phyloP scores from a whole-genome alignment of 208 protist genomes.

The Acanthamoeba healyi region DNA sequence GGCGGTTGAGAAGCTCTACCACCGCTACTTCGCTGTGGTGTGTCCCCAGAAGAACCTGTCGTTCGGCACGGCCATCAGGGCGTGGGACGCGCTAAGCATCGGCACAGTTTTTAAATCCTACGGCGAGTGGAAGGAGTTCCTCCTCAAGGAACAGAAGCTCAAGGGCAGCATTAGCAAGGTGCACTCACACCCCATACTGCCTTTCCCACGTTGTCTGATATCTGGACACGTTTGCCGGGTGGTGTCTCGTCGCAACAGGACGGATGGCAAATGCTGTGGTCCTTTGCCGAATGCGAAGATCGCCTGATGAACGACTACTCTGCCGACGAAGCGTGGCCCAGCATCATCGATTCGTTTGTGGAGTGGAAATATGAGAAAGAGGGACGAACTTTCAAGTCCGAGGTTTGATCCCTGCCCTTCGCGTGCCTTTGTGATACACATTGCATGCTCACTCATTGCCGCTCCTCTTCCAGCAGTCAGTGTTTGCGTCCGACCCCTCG shows the following conservation, averaged over 20 bases:
- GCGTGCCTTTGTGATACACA: not conserved
- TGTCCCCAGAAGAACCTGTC: not conserved
- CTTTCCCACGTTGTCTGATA: no score
- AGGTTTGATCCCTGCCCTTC: not conserved
- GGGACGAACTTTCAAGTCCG: not conserved
- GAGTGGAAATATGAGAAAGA: slow-evolving; percentile 49
- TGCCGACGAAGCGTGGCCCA: slow-evolving; percentile 16
- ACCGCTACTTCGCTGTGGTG: slow-evolving; percentile 9
- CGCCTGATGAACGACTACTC: not conserved
- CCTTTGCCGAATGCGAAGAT: slow-evolving; percentile 3
- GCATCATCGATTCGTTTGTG: slow-evolving; percentile 44
- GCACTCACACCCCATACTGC: not conserved
- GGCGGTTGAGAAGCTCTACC: not conserved
- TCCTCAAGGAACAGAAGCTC: not conserved
- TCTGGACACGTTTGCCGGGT: no score
- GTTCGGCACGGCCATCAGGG: not conserved
- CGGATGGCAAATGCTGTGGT: slow-evolving; percentile 38
- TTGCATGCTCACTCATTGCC: no score
- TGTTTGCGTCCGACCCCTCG: not conserved
- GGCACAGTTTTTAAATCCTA: not conserved
- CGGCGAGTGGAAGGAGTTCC: slow-evolving; percentile 27
- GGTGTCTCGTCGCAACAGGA: not conserved
- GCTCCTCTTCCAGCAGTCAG: not conserved
- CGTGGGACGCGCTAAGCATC: slow-evolving; percentile 58
- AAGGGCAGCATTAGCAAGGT: not conserved